Base-by-base conservation (phyloP, 495 filamentous ascomycete species). In the Astrocystis sublimbata region DNA sequence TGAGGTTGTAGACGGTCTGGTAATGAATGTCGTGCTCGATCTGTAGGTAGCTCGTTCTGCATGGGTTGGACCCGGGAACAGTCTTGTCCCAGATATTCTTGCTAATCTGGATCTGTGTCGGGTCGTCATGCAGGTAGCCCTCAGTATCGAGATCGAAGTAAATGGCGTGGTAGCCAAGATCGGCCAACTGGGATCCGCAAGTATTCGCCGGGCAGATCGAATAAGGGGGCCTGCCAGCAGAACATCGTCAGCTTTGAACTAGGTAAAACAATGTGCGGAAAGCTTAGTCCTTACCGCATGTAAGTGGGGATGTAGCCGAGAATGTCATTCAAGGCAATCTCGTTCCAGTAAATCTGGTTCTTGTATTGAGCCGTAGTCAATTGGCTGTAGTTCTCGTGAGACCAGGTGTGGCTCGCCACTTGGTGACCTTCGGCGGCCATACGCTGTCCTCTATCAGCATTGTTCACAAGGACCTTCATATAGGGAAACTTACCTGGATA, bases 371-470 rank as follows among this genome's bases (percentile, higher is more conserved):
- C 68, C 68, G 53, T 83, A 62, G 52, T 83, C 77, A 71, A 86
- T 70, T 68, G 83, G 81, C 73, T 82, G 81, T 65, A 92, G 75
- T 79, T 92, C 82, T 76, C 87, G 66, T 96, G 92, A 40, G 88
- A 90, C 91, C 90, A 96, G 1, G 89, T 94, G 65, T 96, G 92
- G 65, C 86, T 89, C 30, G 88, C 91, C 56, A 96, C 78, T 70
- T 94, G 92, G 69, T 96, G 92, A n/a, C 91, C 90, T 62, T 79
- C 68, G 43, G 73, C 74, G 62, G 79, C 72, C 88, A 88, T 91
- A 62, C 89, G 87, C 76, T 84, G 60, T 26, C 17, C 10, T 12
- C 21, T 36, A 68, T 79, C 50, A 77, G 67, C 53, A 64, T 23
- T 50, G 13, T n/a, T 55, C 36, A 21, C 17, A 42, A 19, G 17